Evolutionary conservation across 2,329 filamentous ascomycete species (phyloP).

Genomic region (Venturiaceae sp.): DNA sequence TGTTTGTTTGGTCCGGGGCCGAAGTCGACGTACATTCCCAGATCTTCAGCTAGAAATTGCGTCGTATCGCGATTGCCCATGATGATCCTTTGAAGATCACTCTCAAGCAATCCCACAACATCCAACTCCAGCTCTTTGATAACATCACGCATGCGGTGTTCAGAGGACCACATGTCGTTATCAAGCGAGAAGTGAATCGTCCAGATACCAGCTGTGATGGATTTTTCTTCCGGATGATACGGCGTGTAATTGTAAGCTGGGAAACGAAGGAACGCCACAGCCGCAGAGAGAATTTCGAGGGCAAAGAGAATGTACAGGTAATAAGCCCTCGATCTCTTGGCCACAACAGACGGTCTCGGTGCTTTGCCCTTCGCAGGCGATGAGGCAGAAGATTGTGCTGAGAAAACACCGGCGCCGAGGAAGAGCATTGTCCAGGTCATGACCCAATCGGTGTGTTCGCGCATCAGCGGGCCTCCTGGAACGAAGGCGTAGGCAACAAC

Average conservation of each 20-base stretch:
- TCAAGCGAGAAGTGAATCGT: conserved; percentile 97
- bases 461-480: conserved; percentile 81
- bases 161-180: conserved; percentile 98
- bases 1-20: conserved; percentile 98
- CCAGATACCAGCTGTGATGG: conserved; percentile 94
- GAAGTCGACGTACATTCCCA: conserved; percentile 98
- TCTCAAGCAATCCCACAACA: conserved; percentile 88
- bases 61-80: conserved; percentile 98
- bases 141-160: conserved; percentile 84
- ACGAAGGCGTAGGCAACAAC: conserved; percentile 98
- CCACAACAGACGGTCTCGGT: conserved; percentile 37
- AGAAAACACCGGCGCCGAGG: conserved; percentile 78
- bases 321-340: conserved; percentile 50
- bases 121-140: conserved; percentile 95
- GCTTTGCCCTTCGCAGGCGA: conserved; percentile 29
- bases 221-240: conserved; percentile 77
- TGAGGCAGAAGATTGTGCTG: conserved; percentile 36
- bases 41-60: conserved; percentile 87
- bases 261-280: conserved; percentile 80
- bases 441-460: conserved; percentile 93
- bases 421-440: conserved; percentile 79
- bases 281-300: conserved; percentile 71
- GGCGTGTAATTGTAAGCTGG: conserved; percentile 85
- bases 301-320: conserved; percentile 62
- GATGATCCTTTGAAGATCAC: conserved; percentile 92